These are phyloP conservation scores for Pestalotiopsis fici DNA, from an alignment of 2,329 filamentous ascomycete species.

Conservation along the genomic window DNA sequence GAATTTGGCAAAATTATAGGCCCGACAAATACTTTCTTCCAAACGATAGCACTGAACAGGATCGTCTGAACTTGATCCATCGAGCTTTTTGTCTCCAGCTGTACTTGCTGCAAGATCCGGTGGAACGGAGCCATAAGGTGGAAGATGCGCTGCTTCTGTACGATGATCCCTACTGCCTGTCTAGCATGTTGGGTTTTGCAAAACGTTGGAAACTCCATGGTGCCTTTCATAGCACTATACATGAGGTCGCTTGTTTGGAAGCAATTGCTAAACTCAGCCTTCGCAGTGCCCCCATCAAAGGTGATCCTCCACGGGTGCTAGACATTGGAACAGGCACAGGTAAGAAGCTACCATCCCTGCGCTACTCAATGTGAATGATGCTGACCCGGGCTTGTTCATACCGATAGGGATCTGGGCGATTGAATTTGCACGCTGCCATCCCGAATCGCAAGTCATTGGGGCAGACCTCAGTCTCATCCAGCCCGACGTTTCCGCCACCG, in stretches of 20 bases:
- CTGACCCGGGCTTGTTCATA: neutral
- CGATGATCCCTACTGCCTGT: neutral
- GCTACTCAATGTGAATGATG: neutral
- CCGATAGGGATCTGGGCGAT: slow-evolving; percentile 8
- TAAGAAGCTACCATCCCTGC: neutral
- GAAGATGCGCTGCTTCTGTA: neutral
- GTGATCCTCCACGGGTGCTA: neutral
- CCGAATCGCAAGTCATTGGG: slow-evolving; percentile 5
- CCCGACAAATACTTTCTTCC: slow-evolving; percentile 4
- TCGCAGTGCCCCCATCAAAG: neutral
- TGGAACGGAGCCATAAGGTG: neutral
- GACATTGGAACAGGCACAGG: slow-evolving; percentile 5
- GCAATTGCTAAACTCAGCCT: neutral
- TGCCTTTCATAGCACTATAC: too few species aligned
- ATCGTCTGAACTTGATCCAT: neutral
- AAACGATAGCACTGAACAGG: slow-evolving; percentile 2
- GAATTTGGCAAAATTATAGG: slow-evolving; percentile 1
- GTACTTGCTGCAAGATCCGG: neutral
- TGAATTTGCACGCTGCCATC: slow-evolving; percentile 3
- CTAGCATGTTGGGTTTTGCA: neutral
- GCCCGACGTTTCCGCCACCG: neutral
- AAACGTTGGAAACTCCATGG: too few species aligned
- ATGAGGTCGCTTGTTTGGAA: too few species aligned
- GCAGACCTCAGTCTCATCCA: slow-evolving; percentile 10
- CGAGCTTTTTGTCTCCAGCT: neutral